Evolutionary conservation across 176 grass and related monocot species (phyloP).

Genomic region (Oryza punctata): DNA sequence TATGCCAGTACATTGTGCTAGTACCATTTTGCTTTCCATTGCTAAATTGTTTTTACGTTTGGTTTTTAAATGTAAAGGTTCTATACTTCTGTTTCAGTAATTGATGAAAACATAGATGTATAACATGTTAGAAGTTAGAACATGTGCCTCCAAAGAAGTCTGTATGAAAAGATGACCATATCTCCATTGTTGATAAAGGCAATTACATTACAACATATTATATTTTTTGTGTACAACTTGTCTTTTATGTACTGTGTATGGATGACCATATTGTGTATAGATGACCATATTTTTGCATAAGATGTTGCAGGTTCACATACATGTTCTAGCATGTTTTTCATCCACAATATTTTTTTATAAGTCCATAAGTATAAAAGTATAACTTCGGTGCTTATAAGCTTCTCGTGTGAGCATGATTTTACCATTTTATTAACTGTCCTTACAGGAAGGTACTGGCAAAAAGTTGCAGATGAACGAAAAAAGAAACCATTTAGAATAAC

Average conservation of each 20-base stretch:
- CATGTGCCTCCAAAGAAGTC: neutral
- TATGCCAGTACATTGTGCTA: neutral
- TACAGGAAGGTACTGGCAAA: constrained; percentile 93
- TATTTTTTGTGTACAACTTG: too few species aligned
- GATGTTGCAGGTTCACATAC: neutral
- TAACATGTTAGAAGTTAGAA: neutral
- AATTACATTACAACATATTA: too few species aligned
- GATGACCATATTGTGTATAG: neutral
- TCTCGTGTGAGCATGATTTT: neutral
- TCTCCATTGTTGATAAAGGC: neutral
- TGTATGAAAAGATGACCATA: neutral
- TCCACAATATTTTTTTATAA: too few species aligned
- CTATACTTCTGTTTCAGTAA: neutral
- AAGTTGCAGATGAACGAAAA: constrained; percentile 79
- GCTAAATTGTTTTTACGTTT: neutral
- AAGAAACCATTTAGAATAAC: constrained; percentile 93
- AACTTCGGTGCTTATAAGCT: neutral
- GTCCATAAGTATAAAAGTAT: neutral
- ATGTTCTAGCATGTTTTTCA: too few species aligned
- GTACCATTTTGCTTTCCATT: neutral
- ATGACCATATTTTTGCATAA: neutral
- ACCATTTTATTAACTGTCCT: constrained; percentile 35
- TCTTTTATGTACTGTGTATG: neutral
- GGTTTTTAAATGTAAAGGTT: neutral
- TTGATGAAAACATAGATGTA: neutral